Evolutionary conservation across 2,329 filamentous ascomycete species (phyloP), one percentile per base, ranked within the genome.

Genomic region (Colletotrichum zoysiae): DNA sequence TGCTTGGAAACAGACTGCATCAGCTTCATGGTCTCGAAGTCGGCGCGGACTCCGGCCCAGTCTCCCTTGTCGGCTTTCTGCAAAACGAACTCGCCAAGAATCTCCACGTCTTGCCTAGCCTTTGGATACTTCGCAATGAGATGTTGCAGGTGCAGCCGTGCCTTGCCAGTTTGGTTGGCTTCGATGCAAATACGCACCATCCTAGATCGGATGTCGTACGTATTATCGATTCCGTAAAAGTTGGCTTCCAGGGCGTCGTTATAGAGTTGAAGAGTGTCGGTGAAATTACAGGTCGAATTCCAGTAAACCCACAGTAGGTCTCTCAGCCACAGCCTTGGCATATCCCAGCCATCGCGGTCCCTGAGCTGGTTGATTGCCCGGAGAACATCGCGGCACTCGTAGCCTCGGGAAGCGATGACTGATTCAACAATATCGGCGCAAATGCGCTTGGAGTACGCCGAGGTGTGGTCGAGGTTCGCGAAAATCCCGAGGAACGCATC

Each of bases 21-120:
- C 70, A 70, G 74, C 33, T 53, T 73, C 76, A 81, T 79, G 2
- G 59, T 65, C 58, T 74, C 74, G 42, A 86, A 84, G 1, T 75
- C 74, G 11, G 74, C 67, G 46, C 79, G 76, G 3, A 85, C 84
- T 1, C 75, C 80, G 4, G 77, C 77, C 84, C 84, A 86, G 65
- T 85, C 79, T 44, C 81, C 84, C 14, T 71, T 66, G 62, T 79
- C 79, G 20, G 84, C 84, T 67, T 80, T 78, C 30, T 76, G 74
- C 33, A 80, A 74, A 2, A 82, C 81, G 50, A 85, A 76, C 14
- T 80, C 77, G 2, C 80, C 82, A 11, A 79, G 77, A 12, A 85
- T 44, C 33, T 67, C 59, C 0, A 67, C 23, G 30, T 74, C 65
- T 2, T 59, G 42, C 35, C 44, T 35, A 23, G 65, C 68, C 26